phyloP scores from a whole-genome alignment of 768 basidiomycete genomes.

The Leccinellum rugosiceps region DNA sequence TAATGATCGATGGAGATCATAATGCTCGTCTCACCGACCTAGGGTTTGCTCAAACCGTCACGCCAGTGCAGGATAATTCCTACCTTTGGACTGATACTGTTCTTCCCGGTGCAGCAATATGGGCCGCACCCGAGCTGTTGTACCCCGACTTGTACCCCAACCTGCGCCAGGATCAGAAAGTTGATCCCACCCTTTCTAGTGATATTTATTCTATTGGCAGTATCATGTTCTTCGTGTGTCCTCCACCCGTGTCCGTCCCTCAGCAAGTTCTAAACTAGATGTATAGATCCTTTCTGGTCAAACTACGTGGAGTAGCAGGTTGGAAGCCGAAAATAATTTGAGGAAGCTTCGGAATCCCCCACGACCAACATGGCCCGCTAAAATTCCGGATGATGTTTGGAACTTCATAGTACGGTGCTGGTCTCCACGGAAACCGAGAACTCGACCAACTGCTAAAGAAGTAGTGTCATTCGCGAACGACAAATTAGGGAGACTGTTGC shows the following conservation, averaged over 20 bases:
- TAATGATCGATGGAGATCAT: neutral
- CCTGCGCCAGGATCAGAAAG: neutral
- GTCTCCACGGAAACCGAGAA: neutral
- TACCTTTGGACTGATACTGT: neutral
- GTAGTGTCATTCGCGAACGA: neutral
- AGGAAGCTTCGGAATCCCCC: neutral
- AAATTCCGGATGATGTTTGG: neutral
- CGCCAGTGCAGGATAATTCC: neutral
- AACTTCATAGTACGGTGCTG: slow-evolving; percentile 2
- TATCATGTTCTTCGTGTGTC: slow-evolving; percentile 4
- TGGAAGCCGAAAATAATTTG: neutral
- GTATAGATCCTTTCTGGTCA: slow-evolving; percentile 1
- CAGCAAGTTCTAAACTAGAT: neutral
- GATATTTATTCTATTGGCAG: slow-evolving; percentile 7
- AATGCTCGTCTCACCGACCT: slow-evolving; percentile 3
- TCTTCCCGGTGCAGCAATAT: neutral
- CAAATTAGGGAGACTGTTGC: neutral
- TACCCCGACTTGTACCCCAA: neutral
- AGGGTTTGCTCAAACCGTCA: slow-evolving; percentile 1
- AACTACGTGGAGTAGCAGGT: neutral
- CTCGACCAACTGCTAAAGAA: neutral
- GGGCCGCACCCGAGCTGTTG: slow-evolving; percentile 5
- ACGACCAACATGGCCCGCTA: slow-evolving; percentile 1
- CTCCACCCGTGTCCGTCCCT: neutral
- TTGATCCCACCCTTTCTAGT: neutral